phyloP scores from a whole-genome alignment of 495 filamentous ascomycete species.

The Lasiosphaeris hirsuta region DNA sequence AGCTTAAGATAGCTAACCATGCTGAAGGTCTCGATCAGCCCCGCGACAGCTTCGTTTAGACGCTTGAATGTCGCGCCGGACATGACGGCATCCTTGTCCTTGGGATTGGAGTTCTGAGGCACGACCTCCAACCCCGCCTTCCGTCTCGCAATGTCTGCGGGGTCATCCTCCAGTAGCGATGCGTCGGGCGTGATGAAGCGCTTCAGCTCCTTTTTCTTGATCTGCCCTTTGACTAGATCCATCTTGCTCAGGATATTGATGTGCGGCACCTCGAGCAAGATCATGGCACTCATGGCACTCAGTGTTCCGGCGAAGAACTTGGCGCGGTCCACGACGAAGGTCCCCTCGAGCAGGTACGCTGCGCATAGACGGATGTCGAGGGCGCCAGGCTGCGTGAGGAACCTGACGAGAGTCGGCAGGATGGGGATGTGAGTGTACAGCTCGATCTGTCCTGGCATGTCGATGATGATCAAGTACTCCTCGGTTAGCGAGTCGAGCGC shows the following conservation, averaged over 20 bases:
- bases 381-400: constrained; percentile 72
- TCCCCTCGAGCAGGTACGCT: constrained; percentile 92
- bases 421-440: constrained; percentile 97
- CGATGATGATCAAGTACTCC: constrained; percentile 94
- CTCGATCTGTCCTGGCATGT: constrained; percentile 98
- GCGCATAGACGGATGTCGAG: constrained; percentile 89
- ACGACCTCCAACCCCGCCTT: constrained; percentile 38
- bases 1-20: constrained; percentile 94
- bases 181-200: constrained; percentile 82
- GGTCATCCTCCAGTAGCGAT: constrained; percentile 70
- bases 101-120: constrained; percentile 50
- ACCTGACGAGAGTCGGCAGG: constrained; percentile 77
- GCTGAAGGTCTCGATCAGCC: constrained; percentile 91
- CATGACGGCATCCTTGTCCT: constrained; percentile 64
- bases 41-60: constrained; percentile 80
- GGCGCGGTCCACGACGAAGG: constrained; percentile 89
- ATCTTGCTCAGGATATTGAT: constrained; percentile 95
- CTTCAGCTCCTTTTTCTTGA: constrained; percentile 79
- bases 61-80: constrained; percentile 71
- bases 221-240: constrained; percentile 85
- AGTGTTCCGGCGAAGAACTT: constrained; percentile 97
- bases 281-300: constrained; percentile 96
- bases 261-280: constrained; percentile 95
- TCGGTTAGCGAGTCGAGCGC: constrained; percentile 82
- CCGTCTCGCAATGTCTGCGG: constrained; percentile 45